A percentile compares a stretch with the other conserved stretches of the same genome.
Evolutionary conservation across 441 rosid genomes (phyloP).

Genomic region (Francoa sonchifolia): DNA sequence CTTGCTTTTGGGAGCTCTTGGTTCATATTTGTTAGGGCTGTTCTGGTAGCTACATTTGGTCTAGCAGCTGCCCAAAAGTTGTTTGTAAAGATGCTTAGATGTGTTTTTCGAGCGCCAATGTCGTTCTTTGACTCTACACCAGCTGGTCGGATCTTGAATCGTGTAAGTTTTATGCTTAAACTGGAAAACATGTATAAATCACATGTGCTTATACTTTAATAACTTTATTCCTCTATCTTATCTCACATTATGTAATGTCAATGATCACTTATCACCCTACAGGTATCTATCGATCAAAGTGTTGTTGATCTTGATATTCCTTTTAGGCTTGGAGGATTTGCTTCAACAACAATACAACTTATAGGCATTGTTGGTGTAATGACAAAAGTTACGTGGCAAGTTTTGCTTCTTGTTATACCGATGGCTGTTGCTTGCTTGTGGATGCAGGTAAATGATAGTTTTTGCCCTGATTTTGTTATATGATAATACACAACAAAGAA

Average conservation of each 20-base stretch:
- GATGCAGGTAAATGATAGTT: slow-evolving; percentile 70
- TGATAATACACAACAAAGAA: too few species aligned
- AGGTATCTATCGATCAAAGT: slow-evolving; percentile 99
- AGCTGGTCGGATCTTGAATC: slow-evolving; percentile 91
- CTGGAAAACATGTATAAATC: slow-evolving; percentile 2
- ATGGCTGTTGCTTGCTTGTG: slow-evolving; percentile 97
- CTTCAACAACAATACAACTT: slow-evolving; percentile 97
- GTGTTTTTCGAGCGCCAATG: slow-evolving; percentile 94
- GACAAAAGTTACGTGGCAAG: slow-evolving; percentile 97
- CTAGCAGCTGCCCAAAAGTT: slow-evolving; percentile 93
- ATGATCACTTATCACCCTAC: slow-evolving; percentile 14
- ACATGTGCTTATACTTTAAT: too few species aligned
- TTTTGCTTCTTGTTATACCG: slow-evolving; percentile 89
- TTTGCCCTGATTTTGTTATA: slow-evolving; percentile 3
- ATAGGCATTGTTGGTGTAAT: slow-evolving; percentile 91
- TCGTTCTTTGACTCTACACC: slow-evolving; percentile 99
- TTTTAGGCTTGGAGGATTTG: slow-evolving; percentile 96
- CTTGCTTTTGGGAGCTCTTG: slow-evolving; percentile 97
- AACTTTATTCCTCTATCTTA: not conserved
- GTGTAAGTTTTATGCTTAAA: slow-evolving; percentile 42
- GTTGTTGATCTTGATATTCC: slow-evolving; percentile 99
- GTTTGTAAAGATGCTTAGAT: slow-evolving; percentile 85
- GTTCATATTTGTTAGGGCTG: slow-evolving; percentile 94
- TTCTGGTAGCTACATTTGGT: slow-evolving; percentile 97
- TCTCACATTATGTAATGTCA: slow-evolving; percentile 8